Conservation (phyloP, 495 filamentous ascomycete species). For the Talaromyces liani region DNA sequence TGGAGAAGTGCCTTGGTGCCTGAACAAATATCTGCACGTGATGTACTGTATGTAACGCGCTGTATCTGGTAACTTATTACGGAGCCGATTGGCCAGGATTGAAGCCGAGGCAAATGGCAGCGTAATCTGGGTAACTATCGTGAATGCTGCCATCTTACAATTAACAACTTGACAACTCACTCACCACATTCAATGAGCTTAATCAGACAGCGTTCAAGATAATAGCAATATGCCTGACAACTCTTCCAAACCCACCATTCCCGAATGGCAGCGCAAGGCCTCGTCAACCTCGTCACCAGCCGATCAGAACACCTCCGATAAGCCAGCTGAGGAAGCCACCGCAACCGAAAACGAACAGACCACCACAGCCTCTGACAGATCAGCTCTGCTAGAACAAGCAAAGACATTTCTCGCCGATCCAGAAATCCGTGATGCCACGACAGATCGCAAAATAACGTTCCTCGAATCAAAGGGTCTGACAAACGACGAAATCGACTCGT, state of each 20-base stretch:
- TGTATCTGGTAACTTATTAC: neutral
- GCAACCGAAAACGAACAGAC: neutral
- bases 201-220: neutral
- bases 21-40: neutral
- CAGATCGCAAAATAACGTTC: slow-evolving; percentile 69
- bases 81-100: neutral
- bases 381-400: slow-evolving; percentile 59
- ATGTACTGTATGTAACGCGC: neutral
- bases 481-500: slow-evolving; percentile 55
- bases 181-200: neutral
- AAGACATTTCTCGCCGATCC: slow-evolving; percentile 74
- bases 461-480: slow-evolving; percentile 72
- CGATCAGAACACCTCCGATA: slow-evolving; percentile 17
- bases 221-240: slow-evolving; percentile 29
- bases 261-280: slow-evolving; percentile 37
- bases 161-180: neutral
- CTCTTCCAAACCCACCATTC: slow-evolving; percentile 30
- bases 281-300: slow-evolving; percentile 21
- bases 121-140: neutral
- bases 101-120: neutral
- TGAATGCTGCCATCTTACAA: neutral
- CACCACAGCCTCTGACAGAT: slow-evolving; percentile 18
- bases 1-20: neutral
- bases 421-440: slow-evolving; percentile 59
- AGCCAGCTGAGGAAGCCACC: slow-evolving; percentile 17